Conservation (phyloP, 371 early-diverging fungal species). For the Sporodiniella umbellata region DNA sequence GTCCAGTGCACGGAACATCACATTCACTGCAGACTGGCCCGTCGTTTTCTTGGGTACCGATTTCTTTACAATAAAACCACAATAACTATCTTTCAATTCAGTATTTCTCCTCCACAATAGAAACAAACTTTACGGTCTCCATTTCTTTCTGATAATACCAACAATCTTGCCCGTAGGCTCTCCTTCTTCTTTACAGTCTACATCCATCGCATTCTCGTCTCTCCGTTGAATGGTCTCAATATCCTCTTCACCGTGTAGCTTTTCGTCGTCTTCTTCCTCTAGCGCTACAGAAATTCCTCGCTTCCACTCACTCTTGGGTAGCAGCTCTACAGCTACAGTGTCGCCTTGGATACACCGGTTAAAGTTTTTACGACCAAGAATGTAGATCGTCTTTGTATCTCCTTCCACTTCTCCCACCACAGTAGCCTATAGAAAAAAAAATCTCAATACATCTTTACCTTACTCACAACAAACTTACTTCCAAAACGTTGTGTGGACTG, state of each 20-base stretch:
- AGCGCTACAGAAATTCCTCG: constrained; percentile 67
- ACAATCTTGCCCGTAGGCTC: constrained; percentile 87
- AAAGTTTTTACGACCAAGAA: constrained; percentile 80
- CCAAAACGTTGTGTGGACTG: constrained; percentile 81
- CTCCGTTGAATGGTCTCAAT: constrained; percentile 28
- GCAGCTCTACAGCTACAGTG: constrained; percentile 78
- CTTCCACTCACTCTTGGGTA: constrained; percentile 86
- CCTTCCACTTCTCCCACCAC: constrained; percentile 76
- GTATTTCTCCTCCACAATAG: neutral
- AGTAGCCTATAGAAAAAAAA: constrained; percentile 51
- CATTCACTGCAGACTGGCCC: constrained; percentile 47
- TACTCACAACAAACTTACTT: too few species aligned
- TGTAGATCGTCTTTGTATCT: constrained; percentile 66
- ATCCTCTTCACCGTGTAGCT: constrained; percentile 42
- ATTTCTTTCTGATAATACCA: constrained; percentile 90
- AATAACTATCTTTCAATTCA: constrained; percentile 63
- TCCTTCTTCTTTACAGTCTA: constrained; percentile 14
- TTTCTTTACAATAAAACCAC: constrained; percentile 86
- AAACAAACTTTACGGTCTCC: constrained; percentile 68
- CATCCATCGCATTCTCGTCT: constrained; percentile 12
- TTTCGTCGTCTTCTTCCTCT: constrained; percentile 60
- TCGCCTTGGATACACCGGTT: constrained; percentile 95
- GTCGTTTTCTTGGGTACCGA: constrained; percentile 55
- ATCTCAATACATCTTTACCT: neutral
- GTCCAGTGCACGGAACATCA: constrained; percentile 88